Evolutionary conservation across 306 rosid genomes (phyloP).

Genomic region (Malus orientalis): DNA sequence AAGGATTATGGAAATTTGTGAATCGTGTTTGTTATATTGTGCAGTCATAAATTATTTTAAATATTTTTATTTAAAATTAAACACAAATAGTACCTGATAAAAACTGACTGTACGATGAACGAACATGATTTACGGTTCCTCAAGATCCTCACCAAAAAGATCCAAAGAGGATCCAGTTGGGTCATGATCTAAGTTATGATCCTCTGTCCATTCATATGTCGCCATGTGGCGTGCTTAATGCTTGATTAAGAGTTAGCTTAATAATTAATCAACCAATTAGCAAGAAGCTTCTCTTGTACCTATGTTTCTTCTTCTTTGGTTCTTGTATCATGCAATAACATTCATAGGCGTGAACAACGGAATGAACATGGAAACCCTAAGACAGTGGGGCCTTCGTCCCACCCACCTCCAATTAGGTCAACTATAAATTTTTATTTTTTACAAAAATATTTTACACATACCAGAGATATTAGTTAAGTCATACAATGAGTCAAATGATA

Average conservation of each 20-base stretch:
- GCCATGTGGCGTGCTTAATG: constrained; percentile 28
- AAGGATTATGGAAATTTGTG: no score
- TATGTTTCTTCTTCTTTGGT: constrained; percentile 1
- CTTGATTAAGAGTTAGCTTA: background rate
- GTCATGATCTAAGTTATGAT: background rate
- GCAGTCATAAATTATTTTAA: no score
- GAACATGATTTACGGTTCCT: no score
- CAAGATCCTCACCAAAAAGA: no score
- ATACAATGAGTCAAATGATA: no score
- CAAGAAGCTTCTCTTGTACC: background rate
- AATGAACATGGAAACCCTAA: constrained; percentile 12
- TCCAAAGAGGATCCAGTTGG: no score
- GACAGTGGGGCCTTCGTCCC: constrained; percentile 26
- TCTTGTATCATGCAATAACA: background rate
- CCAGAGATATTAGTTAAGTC: no score
- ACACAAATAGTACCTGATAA: no score
- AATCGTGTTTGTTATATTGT: no score
- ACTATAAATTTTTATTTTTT: background rate
- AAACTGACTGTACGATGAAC: no score
- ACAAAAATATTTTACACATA: no score
- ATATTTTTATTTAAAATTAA: no score
- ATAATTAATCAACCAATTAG: background rate
- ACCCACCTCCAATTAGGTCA: background rate
- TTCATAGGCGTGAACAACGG: constrained; percentile 35
- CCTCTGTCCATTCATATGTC: background rate